Percentiles rank a stretch among this genome's conserved stretches.
Conservation (phyloP, 129 eudicot species). For the Flaveria robusta region DNA sequence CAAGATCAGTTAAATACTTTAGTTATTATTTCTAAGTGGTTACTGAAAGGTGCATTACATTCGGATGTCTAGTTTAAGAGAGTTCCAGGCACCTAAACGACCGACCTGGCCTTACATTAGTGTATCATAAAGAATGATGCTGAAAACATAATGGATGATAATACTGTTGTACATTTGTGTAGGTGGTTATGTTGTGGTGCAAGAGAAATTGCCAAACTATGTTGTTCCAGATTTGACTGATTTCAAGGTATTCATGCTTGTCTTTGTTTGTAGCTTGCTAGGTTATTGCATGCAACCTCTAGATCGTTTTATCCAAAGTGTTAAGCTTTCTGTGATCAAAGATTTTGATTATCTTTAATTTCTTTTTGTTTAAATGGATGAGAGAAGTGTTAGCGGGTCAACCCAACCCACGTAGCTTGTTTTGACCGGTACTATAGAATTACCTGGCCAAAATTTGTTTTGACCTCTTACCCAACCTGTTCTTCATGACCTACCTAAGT, state of each 20-base stretch:
- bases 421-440: neutral
- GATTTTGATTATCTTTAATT: neutral
- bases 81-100: too few relatives aligned
- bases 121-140: neutral
- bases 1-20: too few relatives aligned
- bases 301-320: neutral
- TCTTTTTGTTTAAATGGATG: neutral
- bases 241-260: constrained; percentile 56
- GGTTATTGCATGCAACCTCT: neutral
- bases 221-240: constrained; percentile 89
- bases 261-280: neutral
- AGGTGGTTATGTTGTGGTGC: constrained; percentile 84
- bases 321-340: neutral
- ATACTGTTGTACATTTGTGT: constrained; percentile 22
- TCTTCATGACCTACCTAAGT: neutral
- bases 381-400: neutral
- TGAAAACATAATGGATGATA: neutral
- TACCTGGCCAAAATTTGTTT: neutral
- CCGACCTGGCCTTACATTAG: too few relatives aligned
- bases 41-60: too few relatives aligned
- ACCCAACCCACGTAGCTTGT: neutral
- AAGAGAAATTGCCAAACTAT: constrained; percentile 75
- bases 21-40: too few relatives aligned
- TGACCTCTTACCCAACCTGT: neutral
- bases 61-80: too few relatives aligned